phyloP scores from a whole-genome alignment of 1,284 basidiomycete genomes.

The Leccinum subspadiceum region DNA sequence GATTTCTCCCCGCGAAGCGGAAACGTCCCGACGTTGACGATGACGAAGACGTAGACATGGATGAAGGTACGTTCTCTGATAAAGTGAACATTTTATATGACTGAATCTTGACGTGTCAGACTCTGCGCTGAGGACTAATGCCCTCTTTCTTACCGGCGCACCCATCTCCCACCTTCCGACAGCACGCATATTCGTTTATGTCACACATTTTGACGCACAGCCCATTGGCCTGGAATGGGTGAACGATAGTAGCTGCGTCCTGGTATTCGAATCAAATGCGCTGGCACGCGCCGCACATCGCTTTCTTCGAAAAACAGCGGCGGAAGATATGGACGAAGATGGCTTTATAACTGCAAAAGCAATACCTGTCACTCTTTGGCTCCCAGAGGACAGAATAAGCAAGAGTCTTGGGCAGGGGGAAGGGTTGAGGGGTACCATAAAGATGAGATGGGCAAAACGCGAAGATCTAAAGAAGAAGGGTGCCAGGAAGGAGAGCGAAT shows the following conservation, averaged over 20 bases:
- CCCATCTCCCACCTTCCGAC: conserved; percentile 72
- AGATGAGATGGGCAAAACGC: conserved; percentile 67
- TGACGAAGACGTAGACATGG: conserved; percentile 45
- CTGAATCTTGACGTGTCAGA: conserved; percentile 20
- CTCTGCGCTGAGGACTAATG: conserved; percentile 53
- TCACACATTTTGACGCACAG: conserved; percentile 64
- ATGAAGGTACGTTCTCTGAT: conserved; percentile 36
- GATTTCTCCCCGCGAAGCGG: conserved; percentile 46
- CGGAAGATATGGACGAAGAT: conserved; percentile 52
- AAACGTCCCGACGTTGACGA: conserved; percentile 46
- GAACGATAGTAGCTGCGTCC: conserved; percentile 72
- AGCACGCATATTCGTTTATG: conserved; percentile 70
- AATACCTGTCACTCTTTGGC: conserved; percentile 70
- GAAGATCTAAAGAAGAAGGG: conserved; percentile 74
- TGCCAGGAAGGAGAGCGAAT: conserved; percentile 65
- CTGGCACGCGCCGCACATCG: conserved; percentile 52
- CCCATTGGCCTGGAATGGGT: conserved; percentile 78
- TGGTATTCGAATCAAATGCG: conserved; percentile 61
- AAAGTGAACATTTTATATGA: background rate
- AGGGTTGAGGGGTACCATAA: conserved; percentile 59
- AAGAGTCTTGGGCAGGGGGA: conserved; percentile 62
- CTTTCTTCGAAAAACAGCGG: conserved; percentile 47
- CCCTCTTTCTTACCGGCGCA: conserved; percentile 64
- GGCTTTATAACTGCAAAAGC: conserved; percentile 61
- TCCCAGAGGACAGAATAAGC: conserved; percentile 73